Base-by-base conservation (phyloP, 2,329 filamentous ascomycete genomes). In the Pyricularia sp. region DNA sequence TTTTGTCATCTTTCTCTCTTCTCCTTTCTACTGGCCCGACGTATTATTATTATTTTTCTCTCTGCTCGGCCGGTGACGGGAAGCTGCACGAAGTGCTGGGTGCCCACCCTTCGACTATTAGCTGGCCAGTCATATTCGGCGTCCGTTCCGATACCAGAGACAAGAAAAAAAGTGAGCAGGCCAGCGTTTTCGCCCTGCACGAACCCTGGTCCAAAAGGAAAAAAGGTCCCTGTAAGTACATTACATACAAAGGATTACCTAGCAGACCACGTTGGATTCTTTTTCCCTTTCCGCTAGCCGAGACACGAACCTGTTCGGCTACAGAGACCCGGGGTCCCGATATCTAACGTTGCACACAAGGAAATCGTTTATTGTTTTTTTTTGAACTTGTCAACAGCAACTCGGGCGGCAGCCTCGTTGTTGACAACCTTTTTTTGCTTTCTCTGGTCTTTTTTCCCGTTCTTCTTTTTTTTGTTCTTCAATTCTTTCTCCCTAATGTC, bases 401-500 rank as follows among this genome's bases (percentile, higher is more conserved):
- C 65, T 65, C 65, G 65, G 28, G 33, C 23, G 33, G 23, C 14
- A 28, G 9, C 28, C 26, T 26, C 42, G 11, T 42, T 26, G 33
- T 6, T 33, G 65, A 42, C 42, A 23, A 50, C 36, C 11, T 67
- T 33, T 28, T 33, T 30, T 30, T 10, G 12, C 55, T 66, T 36
- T 33, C 58, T 58, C 65, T 69, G 33, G 64, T 69, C 26, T 20
- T 55, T 17, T 31, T 64, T 65, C 12, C 11, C 55, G 25, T 61
- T 28, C 28, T 36, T 61, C 2, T 36, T 36, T 14, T 36, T 14
- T 36, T 36, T 36, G 6, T 36, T 36, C 2, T 36, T 36, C 31
- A 9, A 14, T 36, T 14, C 14, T 36, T 12, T 36, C 14, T 67
- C 69, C 72, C 72, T 72, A 75, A 79, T 79, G 78, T 77, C 77